Conservation (phyloP, 352 stramenopile genomes). For the Lagenidium giganteum region DNA sequence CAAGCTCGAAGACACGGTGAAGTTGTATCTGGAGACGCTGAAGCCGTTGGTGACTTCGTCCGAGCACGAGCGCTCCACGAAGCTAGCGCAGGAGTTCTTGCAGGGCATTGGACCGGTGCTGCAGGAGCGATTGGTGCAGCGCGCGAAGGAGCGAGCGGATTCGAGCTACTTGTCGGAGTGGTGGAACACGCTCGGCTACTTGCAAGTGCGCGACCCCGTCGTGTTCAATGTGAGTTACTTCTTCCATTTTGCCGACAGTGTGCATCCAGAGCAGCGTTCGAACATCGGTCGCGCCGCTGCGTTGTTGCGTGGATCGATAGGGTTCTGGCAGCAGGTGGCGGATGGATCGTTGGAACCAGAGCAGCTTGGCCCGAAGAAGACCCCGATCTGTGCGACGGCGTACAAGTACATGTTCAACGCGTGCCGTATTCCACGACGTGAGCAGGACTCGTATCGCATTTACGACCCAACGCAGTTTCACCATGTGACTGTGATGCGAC, state of each 20-base stretch:
- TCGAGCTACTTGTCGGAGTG: constrained; percentile 70
- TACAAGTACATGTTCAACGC: constrained; percentile 97
- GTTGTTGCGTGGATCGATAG: constrained; percentile 79
- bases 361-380: constrained; percentile 86
- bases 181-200: constrained; percentile 78
- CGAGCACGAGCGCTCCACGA: constrained; percentile 70
- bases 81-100: constrained; percentile 73
- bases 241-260: constrained; percentile 73
- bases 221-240: constrained; percentile 91
- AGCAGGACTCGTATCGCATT: constrained; percentile 78
- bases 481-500: constrained; percentile 88
- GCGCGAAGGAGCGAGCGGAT: constrained; percentile 49
- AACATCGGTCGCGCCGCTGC: constrained; percentile 73
- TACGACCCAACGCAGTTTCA: constrained; percentile 84
- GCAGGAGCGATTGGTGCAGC: constrained; percentile 54
- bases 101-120: constrained; percentile 67
- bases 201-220: constrained; percentile 74
- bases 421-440: constrained; percentile 85
- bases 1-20: constrained; percentile 83
- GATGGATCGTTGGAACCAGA: constrained; percentile 84
- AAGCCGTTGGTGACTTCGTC: constrained; percentile 68
- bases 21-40: constrained; percentile 87
- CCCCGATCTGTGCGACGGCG: constrained; percentile 86
- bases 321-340: constrained; percentile 88
- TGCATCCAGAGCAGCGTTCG: constrained; percentile 46